A percentile compares a stretch with the other conserved stretches of the same genome.
Evolutionary conservation across 164 flowering plant genomes (phyloP).

Genomic region (Sedum album): DNA sequence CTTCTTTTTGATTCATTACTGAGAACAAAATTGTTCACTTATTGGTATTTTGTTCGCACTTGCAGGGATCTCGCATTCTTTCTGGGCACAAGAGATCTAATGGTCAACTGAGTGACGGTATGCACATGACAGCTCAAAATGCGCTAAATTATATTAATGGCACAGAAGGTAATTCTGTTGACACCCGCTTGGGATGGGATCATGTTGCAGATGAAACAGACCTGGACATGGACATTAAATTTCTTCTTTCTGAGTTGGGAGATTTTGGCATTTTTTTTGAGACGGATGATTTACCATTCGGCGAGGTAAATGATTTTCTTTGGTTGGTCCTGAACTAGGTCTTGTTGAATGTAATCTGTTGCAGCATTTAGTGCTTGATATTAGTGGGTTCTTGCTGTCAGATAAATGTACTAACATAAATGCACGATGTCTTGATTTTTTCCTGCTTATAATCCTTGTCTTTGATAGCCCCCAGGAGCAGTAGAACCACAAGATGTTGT

Average conservation of each 20-base stretch:
- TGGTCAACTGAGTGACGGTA: not conserved
- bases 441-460: slow-evolving; percentile 16
- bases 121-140: not conserved
- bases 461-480: slow-evolving; percentile 86
- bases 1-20: no score
- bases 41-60: not conserved
- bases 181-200: not conserved
- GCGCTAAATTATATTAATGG: not conserved
- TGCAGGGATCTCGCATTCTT: not conserved
- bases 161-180: not conserved
- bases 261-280: slow-evolving; percentile 95
- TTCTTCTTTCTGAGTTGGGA: slow-evolving; percentile 89
- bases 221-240: slow-evolving; percentile 44
- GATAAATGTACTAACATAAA: not conserved
- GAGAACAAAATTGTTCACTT: not conserved
- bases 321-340: not conserved
- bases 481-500: slow-evolving; percentile 72
- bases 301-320: slow-evolving; percentile 55
- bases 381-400: not conserved
- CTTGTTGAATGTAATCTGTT: not conserved
- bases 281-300: slow-evolving; percentile 74
- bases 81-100: not conserved
- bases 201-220: not conserved
- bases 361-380: not conserved
- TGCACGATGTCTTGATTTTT: not conserved